Conservation (phyloP, 164 flowering plant genomes). For the Stephania japonica region DNA sequence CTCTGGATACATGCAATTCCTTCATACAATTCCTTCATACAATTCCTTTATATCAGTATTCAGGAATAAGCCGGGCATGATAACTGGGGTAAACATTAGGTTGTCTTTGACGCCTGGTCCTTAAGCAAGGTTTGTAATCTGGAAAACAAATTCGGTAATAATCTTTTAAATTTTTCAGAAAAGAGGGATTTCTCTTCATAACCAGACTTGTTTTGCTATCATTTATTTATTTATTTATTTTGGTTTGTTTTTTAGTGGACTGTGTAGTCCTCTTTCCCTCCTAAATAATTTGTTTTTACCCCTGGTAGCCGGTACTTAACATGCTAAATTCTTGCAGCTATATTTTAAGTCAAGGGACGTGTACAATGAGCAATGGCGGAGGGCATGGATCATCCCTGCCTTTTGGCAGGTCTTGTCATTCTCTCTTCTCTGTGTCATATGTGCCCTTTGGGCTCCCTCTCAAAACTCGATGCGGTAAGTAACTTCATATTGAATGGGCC, state of each 20-base stretch:
- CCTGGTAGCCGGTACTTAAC: not conserved
- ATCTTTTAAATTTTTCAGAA: not conserved
- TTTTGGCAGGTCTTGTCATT: constrained; percentile 97
- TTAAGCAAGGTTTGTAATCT: not conserved
- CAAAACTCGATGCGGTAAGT: constrained; percentile 77
- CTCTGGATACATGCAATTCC: too few species aligned
- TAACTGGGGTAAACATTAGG: not conserved
- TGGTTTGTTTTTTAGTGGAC: not conserved
- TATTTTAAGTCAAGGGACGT: constrained; percentile 82
- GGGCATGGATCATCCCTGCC: constrained; percentile 97
- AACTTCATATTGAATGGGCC: not conserved
- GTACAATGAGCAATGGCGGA: constrained; percentile 92
- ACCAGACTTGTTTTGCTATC: not conserved
- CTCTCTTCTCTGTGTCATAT: constrained; percentile 78
- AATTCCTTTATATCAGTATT: too few species aligned
- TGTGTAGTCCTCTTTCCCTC: too few species aligned
- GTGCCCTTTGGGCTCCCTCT: constrained; percentile 98
- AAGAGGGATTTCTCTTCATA: not conserved
- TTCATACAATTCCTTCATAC: too few species aligned
- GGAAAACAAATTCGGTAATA: not conserved
- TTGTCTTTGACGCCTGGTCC: not conserved
- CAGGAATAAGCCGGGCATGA: not conserved
- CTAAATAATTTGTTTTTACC: not conserved
- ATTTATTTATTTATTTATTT: too few species aligned
- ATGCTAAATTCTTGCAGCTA: constrained; percentile 43